phyloP scores from a whole-genome alignment of 495 filamentous ascomycete genomes.

The Copromyces sp. region DNA sequence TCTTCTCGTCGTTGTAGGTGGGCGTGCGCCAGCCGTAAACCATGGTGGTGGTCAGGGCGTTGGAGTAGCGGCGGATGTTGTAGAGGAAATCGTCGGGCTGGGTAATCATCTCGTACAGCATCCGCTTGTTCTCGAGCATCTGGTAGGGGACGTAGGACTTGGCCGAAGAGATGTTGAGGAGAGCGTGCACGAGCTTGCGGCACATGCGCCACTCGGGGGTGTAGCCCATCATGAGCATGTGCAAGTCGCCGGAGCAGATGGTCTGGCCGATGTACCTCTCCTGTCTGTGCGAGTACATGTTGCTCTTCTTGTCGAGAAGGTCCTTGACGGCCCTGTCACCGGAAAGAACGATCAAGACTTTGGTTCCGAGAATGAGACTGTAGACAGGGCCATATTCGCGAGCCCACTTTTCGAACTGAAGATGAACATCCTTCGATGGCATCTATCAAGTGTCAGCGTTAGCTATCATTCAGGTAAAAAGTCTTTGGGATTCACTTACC shows the following conservation, averaged over 20 bases:
- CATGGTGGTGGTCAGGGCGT: constrained; percentile 46
- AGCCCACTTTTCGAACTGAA: constrained; percentile 31
- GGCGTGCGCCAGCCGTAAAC: constrained; percentile 43
- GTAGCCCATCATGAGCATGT: constrained; percentile 30
- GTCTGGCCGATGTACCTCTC: constrained; percentile 28
- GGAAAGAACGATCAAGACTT: constrained; percentile 23
- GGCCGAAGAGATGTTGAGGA: constrained; percentile 33
- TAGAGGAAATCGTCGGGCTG: constrained; percentile 31
- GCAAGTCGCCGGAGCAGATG: constrained; percentile 22
- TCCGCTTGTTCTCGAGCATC: constrained; percentile 40
- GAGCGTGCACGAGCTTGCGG: constrained; percentile 33
- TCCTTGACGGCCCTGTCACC: constrained; percentile 30
- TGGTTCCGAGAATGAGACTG: constrained; percentile 31
- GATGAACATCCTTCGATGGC: constrained; percentile 20
- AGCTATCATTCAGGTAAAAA: neutral
- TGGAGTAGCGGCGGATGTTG: constrained; percentile 44
- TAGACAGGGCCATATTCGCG: constrained; percentile 31
- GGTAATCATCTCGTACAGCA: constrained; percentile 36
- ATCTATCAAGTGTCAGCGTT: constrained; percentile 7
- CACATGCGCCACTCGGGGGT: constrained; percentile 29
- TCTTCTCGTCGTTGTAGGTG: constrained; percentile 38
- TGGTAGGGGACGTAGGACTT: constrained; percentile 42
- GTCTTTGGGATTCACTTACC: constrained; percentile 6
- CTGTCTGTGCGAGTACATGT: constrained; percentile 27
- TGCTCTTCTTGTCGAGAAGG: constrained; percentile 27